Conservation (phyloP, 2,329 filamentous ascomycete species). For the Xenoacremonium recifei region DNA sequence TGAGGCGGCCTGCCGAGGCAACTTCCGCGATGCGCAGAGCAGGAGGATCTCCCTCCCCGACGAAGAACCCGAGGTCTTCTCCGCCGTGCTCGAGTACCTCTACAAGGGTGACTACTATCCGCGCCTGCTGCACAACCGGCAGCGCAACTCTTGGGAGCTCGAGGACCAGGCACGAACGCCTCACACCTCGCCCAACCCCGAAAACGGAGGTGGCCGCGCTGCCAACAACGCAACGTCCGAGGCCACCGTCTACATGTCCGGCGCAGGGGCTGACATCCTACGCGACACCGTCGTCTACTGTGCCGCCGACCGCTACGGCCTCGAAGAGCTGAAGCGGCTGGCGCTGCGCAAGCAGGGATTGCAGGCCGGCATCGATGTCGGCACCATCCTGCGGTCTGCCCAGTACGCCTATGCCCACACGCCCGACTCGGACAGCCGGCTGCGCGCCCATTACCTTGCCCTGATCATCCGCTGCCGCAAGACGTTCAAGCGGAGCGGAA, state of each 20-base stretch:
- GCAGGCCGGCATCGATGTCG: conserved; percentile 88
- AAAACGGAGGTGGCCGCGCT: conserved; percentile 44
- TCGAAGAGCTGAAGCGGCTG: conserved; percentile 89
- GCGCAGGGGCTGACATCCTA: conserved; percentile 73
- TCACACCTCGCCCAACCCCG: conserved; percentile 51
- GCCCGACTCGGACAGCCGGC: conserved; percentile 84
- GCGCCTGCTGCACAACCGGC: conserved; percentile 82
- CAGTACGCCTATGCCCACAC: conserved; percentile 96
- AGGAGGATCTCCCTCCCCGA: conserved; percentile 72
- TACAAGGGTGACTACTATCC: conserved; percentile 98
- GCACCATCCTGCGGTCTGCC: conserved; percentile 85
- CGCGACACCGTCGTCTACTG: conserved; percentile 96
- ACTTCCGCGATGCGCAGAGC: conserved; percentile 72
- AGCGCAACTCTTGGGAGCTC: conserved; percentile 84
- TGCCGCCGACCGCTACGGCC: conserved; percentile 82
- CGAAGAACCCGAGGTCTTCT: conserved; percentile 90
- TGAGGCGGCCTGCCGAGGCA: conserved; percentile 66
- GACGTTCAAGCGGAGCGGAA: conserved; percentile 97
- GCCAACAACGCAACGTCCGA: conserved; percentile 46
- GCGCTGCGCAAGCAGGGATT: conserved; percentile 92
- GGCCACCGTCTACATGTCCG: conserved; percentile 67
- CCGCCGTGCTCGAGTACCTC: conserved; percentile 90
- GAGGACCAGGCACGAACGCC: conserved; percentile 59
- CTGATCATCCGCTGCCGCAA: conserved; percentile 96
- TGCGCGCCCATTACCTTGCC: conserved; percentile 95